phyloP scores from a whole-genome alignment of 768 basidiomycete species.

The Coprinopsis sp. region DNA sequence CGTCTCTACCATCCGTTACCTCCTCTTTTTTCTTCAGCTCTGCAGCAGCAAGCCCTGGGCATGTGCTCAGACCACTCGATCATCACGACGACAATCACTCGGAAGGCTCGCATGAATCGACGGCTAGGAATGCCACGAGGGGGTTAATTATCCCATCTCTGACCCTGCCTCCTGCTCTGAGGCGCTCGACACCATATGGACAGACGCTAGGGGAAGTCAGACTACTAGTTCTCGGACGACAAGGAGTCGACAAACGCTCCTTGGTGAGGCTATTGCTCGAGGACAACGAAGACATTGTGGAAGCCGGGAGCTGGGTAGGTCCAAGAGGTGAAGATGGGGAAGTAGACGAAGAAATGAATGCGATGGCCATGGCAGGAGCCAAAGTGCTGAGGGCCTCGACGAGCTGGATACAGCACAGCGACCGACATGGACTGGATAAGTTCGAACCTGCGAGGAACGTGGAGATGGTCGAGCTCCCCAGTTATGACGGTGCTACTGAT shows the following conservation, averaged over 20 bases:
- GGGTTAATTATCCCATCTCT: slow-evolving; percentile 70
- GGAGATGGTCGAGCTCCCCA: slow-evolving; percentile 50
- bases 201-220: slow-evolving; percentile 62
- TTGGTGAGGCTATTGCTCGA: slow-evolving; percentile 48
- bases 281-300: slow-evolving; percentile 66
- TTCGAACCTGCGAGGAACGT: slow-evolving; percentile 63
- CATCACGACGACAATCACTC: slow-evolving; percentile 7
- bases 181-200: slow-evolving; percentile 61
- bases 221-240: slow-evolving; percentile 48
- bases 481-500: slow-evolving; percentile 38
- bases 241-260: slow-evolving; percentile 40
- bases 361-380: slow-evolving; percentile 7
- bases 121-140: slow-evolving; percentile 16
- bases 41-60: slow-evolving; percentile 61
- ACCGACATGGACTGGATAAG: slow-evolving; percentile 60
- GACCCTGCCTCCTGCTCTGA: slow-evolving; percentile 55
- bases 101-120: slow-evolving; percentile 21
- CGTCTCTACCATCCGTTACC: slow-evolving; percentile 67
- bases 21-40: slow-evolving; percentile 80
- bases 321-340: slow-evolving; percentile 23
- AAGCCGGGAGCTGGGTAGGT: slow-evolving; percentile 56
- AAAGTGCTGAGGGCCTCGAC: slow-evolving; percentile 56
- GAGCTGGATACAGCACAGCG: slow-evolving; percentile 65
- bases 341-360: slow-evolving; percentile 20
- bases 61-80: slow-evolving; percentile 15